phyloP scores from a whole-genome alignment of 2,329 filamentous ascomycete genomes.

The Sporothrix pseudoabietina region DNA sequence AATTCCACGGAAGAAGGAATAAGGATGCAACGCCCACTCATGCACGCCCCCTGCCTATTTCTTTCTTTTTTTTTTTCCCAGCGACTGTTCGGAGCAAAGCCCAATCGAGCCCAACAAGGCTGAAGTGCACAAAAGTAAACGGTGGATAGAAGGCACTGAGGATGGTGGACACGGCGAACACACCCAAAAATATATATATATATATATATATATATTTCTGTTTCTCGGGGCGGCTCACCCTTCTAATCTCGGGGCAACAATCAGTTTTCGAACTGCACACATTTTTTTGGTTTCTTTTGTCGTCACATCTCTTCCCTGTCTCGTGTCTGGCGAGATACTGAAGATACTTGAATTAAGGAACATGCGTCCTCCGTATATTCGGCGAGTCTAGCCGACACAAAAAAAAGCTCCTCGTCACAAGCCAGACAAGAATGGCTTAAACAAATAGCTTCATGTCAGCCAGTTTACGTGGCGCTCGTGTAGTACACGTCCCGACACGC shows the following conservation, averaged over 20 bases:
- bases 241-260: conserved; percentile 12
- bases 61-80: not conserved
- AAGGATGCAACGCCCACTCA: not conserved
- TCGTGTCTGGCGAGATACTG: not conserved
- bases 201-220: too few relatives aligned
- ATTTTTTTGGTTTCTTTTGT: not conserved
- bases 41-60: not conserved
- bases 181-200: too few relatives aligned
- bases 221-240: not conserved
- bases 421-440: not conserved
- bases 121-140: not conserved
- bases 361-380: not conserved
- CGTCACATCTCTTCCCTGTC: not conserved
- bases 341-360: not conserved
- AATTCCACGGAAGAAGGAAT: not conserved
- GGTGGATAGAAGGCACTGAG: not conserved
- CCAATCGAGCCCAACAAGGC: conserved; percentile 20
- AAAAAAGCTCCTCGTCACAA: not conserved
- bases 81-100: conserved; percentile 7
- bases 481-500: not conserved
- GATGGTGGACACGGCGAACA: conserved; percentile 9
- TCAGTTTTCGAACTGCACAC: not conserved
- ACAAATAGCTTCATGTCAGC: not conserved
- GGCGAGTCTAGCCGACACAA: not conserved
- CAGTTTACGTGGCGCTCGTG: not conserved